A percentile compares a stretch with the other conserved stretches of the same genome.
Evolutionary conservation across 768 basidiomycete species (phyloP).

Genomic region (Artomyces pyxidatus): DNA sequence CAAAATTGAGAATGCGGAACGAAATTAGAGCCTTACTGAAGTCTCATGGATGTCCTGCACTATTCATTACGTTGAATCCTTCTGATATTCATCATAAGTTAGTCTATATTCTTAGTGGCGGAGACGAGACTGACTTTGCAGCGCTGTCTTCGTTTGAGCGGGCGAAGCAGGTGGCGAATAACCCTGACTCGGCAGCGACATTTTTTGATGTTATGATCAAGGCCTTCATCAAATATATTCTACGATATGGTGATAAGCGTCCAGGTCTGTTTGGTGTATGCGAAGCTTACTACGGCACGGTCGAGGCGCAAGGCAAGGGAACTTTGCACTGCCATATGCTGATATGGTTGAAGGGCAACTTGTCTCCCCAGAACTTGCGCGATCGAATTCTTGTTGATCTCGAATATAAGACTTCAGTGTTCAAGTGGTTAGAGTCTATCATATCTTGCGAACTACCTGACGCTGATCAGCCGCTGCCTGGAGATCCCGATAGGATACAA

Average conservation of each 20-base stretch:
- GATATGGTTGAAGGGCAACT: too few species aligned
- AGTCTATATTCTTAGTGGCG: slow-evolving; percentile 30
- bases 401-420: too few species aligned
- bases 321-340: slow-evolving; percentile 35
- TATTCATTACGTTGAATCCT: slow-evolving; percentile 22
- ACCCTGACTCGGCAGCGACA: slow-evolving; percentile 30
- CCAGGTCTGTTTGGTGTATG: slow-evolving; percentile 28
- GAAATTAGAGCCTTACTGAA: too few species aligned
- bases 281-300: slow-evolving; percentile 32
- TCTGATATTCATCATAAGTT: slow-evolving; percentile 34
- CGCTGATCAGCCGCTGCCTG: too few species aligned
- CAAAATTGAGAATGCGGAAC: not conserved
- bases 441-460: too few species aligned
- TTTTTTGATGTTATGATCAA: slow-evolving; percentile 37
- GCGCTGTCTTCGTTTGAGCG: slow-evolving; percentile 27
- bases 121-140: slow-evolving; percentile 29
- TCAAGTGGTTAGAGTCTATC: too few species aligned
- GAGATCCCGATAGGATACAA: too few species aligned
- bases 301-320: slow-evolving; percentile 32
- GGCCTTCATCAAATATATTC: slow-evolving; percentile 25
- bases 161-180: slow-evolving; percentile 27
- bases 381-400: too few species aligned
- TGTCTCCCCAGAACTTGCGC: too few species aligned
- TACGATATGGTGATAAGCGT: slow-evolving; percentile 2
- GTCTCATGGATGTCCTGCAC: not conserved